Evolutionary conservation across 2,329 filamentous ascomycete species (phyloP), one percentile per base, ranked within the genome.

Genomic region (Nothophaeocryptopus gaeumannii): DNA sequence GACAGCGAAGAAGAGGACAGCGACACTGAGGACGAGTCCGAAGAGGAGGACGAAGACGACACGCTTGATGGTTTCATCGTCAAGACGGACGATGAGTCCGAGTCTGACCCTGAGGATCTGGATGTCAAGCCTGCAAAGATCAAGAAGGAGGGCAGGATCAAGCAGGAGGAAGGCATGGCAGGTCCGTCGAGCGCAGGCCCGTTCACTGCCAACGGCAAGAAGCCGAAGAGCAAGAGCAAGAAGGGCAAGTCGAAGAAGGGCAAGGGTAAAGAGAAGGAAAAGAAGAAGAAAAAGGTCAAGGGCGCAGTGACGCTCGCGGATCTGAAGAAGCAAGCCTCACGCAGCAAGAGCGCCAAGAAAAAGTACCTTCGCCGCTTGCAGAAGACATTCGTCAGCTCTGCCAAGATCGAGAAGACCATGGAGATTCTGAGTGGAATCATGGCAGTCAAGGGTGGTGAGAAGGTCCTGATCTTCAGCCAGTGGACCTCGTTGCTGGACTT

Each of bases 381-480:
- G 16, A 82, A 85, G 64, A 72, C 81, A 26, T 96, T 83, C 80
- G 71, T 85, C 50, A 78, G 86, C 2, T 93, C 87, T 14, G 82
- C 87, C 26, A 93, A 92, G 69, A 83, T 89, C 29, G 79, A 82
- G 15, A 84, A 85, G 64, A 81, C 82, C 5, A 70, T 88, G 48
- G 81, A 87, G 47, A 75, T 91, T 5, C 71, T 92, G 10, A 65
- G 72, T 9, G 66, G 72, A 11, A 76, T 82, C 49, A 68, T 74
- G 46, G 47, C 60, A 3, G 62, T 62, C n/a, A 69, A 74, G 30
- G 63, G 79, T 2, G 78, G 77, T 1, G 85, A 89, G 66, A 92
- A 92, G 69, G 88, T 85, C 0, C 85, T 93, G 46, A 79, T 93
- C 55, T 93, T 93, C 72, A 88, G 83, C 49, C 87, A 90, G 61